A percentile compares a stretch with the other conserved stretches of the same genome.
phyloP scores from a whole-genome alignment of 345 rosid species.

The Reutealis trisperma region DNA sequence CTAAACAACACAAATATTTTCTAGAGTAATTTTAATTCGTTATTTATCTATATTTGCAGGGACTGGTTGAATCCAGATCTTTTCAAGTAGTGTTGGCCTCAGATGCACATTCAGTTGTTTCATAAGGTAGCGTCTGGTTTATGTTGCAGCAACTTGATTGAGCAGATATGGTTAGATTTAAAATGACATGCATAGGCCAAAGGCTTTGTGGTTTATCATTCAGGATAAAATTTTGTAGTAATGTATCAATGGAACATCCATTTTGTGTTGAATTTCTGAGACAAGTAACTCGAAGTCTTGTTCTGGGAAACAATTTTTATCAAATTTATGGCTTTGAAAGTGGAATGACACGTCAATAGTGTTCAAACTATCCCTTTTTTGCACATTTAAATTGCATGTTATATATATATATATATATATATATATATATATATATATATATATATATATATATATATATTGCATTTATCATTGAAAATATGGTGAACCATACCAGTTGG shows the following conservation, averaged over 20 bases:
- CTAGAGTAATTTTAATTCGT: slow-evolving; percentile 8
- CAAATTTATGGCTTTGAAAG: background rate
- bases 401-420: no score
- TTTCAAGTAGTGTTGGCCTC: slow-evolving; percentile 51
- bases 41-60: slow-evolving; percentile 46
- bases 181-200: background rate
- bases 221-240: slow-evolving; percentile 3
- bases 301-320: background rate
- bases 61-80: slow-evolving; percentile 92
- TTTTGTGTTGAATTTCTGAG: background rate
- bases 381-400: no score
- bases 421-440: no score
- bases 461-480: no score
- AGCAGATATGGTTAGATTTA: background rate
- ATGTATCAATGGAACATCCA: background rate
- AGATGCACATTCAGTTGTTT: background rate
- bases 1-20: background rate
- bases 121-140: background rate
- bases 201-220: background rate
- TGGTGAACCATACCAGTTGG: no score
- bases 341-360: background rate
- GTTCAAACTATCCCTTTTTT: no score
- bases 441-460: no score
- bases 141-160: background rate
- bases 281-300: background rate